phyloP scores from a whole-genome alignment of 306 rosid genomes.

The Phaseolus lunatus region DNA sequence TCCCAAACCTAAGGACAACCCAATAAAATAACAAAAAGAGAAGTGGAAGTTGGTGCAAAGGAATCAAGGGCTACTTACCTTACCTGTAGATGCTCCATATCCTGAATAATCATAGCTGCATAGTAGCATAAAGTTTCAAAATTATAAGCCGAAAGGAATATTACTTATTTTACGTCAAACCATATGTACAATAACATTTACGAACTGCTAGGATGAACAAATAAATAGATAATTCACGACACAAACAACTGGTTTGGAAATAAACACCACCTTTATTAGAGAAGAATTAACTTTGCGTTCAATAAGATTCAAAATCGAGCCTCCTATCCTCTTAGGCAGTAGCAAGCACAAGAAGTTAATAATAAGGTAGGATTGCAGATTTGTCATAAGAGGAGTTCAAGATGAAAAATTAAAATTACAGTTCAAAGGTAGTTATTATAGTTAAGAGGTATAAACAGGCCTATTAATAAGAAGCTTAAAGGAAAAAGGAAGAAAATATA shows the following conservation, averaged over 20 bases:
- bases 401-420: too few relatives aligned
- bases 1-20: conserved; percentile 19
- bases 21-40: background rate
- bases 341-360: too few relatives aligned
- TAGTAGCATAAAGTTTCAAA: conserved; percentile 42
- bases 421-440: too few relatives aligned
- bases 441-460: too few relatives aligned
- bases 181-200: background rate
- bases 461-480: too few relatives aligned
- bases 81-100: conserved; percentile 92
- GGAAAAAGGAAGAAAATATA: too few relatives aligned
- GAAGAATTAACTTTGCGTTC: background rate
- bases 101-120: conserved; percentile 99
- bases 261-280: background rate
- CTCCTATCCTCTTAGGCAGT: background rate
- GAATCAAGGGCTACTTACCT: conserved; percentile 64
- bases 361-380: too few relatives aligned
- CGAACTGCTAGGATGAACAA: background rate
- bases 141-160: background rate
- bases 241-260: background rate
- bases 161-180: background rate
- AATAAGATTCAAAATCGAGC: background rate
- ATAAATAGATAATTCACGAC: background rate
- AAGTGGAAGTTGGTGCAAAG: background rate
- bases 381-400: too few relatives aligned